These are phyloP conservation scores for Apiospora kogelbergensis DNA, from an alignment of 2,329 filamentous ascomycete genomes.

Conservation along the genomic window DNA sequence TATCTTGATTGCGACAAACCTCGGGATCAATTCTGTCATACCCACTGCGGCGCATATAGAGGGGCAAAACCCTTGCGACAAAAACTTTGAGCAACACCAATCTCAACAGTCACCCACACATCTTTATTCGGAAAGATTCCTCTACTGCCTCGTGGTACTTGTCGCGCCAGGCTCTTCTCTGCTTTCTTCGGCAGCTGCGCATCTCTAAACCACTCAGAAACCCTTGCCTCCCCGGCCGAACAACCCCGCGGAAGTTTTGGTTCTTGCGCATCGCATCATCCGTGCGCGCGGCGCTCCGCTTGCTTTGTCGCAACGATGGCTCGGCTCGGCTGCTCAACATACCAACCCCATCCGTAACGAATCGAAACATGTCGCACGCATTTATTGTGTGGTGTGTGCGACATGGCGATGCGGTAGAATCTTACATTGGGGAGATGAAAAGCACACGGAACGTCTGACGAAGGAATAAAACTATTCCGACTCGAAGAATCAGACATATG, in stretches of 20 bases:
- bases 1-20: neutral
- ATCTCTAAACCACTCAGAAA: neutral
- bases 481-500: neutral
- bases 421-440: neutral
- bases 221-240: neutral
- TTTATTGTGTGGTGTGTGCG: neutral
- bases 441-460: neutral
- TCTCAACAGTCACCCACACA: neutral
- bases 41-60: neutral
- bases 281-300: constrained; percentile 2
- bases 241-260: neutral
- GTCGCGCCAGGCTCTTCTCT: neutral
- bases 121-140: neutral
- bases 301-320: neutral
- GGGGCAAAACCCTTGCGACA: neutral
- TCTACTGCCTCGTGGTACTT: neutral
- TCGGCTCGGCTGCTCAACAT: neutral
- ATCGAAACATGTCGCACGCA: neutral
- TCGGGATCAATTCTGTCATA: neutral
- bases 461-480: constrained; percentile 3
- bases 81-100: neutral
- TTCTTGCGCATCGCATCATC: neutral
- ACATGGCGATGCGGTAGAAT: neutral
- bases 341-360: neutral
- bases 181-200: neutral